Evolutionary conservation across 352 stramenopile species (phyloP), one percentile per base, ranked within the genome.

Genomic region (Pythium vanterpoolii): DNA sequence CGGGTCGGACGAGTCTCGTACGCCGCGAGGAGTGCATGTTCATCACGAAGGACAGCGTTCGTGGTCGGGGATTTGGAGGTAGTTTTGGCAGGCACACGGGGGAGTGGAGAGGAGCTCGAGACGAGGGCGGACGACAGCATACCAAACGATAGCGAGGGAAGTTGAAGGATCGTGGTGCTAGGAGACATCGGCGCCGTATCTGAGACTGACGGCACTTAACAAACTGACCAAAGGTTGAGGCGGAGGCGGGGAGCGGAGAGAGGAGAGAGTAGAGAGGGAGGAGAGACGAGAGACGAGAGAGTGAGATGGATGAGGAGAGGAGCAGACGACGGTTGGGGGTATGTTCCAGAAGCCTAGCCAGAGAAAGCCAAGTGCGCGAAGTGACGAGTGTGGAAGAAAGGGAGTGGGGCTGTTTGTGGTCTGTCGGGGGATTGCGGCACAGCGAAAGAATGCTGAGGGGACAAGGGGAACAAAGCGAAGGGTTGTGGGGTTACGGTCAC

Each of bases 1-100:
- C 62, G 54, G 19, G 54, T 69, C n/a, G 62, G 62, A 1, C 62
- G 62, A 19, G 54, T 56, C 49, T 69, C 62, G 48, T 60, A 69
- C 30, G 62, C 62, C 6, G 62, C 54, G 8, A 69, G 49, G 16
- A 69, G 49, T 21, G 62, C 62, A 48, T 63, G 55, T 24, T 63
- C 54, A 42, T 69, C 62, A 7, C 48, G 50, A 14, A 69, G 55
- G 34, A 42, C 34, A n/a, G 43, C 11, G 40, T 27, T 16, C n/a
- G 39, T 2, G 26, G 39, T 2, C 21, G 55, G 18, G 1, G 53
- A 33, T 39, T 26, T 36, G 19, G 40, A 26, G 38, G 40, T n/a
- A 9, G 27, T 30, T 7, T 45, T 44, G 48, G 48, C 14, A 13
- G 49, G 14, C 21, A 19, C n/a, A n/a, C n/a, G 21, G 6, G 39